These are phyloP conservation scores for Sutorius eximius DNA, from an alignment of 1,284 basidiomycete species.

Conservation along the genomic window DNA sequence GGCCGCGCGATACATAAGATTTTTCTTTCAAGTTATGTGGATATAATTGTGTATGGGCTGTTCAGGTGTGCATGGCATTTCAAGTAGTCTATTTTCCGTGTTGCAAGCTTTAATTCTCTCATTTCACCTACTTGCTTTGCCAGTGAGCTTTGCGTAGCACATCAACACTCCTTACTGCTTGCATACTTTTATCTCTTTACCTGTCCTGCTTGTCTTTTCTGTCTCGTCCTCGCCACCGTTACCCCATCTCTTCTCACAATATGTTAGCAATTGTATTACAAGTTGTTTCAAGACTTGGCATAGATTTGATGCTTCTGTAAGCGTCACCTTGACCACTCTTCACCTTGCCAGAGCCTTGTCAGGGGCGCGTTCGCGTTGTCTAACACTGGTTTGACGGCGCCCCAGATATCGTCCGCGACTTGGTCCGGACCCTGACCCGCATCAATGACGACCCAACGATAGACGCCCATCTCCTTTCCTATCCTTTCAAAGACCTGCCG, in stretches of 20 bases:
- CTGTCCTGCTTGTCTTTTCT: constrained; percentile 10
- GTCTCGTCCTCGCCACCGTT: constrained; percentile 17
- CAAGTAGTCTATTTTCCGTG: constrained; percentile 19
- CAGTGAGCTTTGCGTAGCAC: constrained; percentile 5
- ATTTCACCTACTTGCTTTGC: constrained; percentile 12
- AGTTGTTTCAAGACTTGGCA: constrained; percentile 6
- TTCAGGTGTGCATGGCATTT: constrained; percentile 20
- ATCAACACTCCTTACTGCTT: constrained; percentile 10
- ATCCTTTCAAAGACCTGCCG: constrained; percentile 65
- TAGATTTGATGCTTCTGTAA: constrained; percentile 6
- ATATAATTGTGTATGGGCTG: constrained; percentile 22
- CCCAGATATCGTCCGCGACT: constrained; percentile 63
- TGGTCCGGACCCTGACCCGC: constrained; percentile 58
- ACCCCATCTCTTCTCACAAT: constrained; percentile 18
- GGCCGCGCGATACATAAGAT: not conserved
- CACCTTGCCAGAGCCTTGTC: constrained; percentile 44
- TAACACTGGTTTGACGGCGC: constrained; percentile 44
- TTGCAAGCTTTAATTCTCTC: constrained; percentile 11
- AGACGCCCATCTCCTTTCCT: constrained; percentile 48
- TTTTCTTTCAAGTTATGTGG: constrained; percentile 18
- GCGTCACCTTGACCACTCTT: not conserved
- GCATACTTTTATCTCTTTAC: constrained; percentile 2
- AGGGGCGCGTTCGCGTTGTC: constrained; percentile 40
- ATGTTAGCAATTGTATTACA: constrained; percentile 31
- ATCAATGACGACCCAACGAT: constrained; percentile 66